These are phyloP conservation scores for Rhodotorula paludigena DNA, from an alignment of 768 basidiomycete species.

Conservation along the genomic window DNA sequence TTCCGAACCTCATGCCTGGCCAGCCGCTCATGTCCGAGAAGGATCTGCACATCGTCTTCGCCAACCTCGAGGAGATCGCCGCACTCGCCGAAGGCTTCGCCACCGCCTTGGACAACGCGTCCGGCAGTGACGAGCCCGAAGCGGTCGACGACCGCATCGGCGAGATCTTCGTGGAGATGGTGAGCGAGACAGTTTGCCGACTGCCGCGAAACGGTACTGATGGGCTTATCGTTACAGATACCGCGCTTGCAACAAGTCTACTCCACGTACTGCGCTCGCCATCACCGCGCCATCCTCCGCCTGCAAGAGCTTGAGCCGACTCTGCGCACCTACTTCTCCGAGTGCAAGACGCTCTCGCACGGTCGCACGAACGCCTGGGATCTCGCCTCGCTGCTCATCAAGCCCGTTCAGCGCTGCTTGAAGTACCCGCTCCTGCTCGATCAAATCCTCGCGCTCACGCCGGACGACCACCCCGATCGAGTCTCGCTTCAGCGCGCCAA, in stretches of 20 bases:
- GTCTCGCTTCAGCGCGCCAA: constrained; percentile 32
- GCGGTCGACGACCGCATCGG: constrained; percentile 32
- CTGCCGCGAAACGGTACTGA: neutral
- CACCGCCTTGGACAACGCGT: constrained; percentile 26
- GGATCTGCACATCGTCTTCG: constrained; percentile 39
- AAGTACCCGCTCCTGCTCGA: constrained; percentile 94
- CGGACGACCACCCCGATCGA: constrained; percentile 39
- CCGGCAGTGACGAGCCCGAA: neutral
- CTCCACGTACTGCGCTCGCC: constrained; percentile 40
- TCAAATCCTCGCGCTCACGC: constrained; percentile 41
- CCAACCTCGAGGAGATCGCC: constrained; percentile 42
- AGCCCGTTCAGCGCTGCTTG: constrained; percentile 96
- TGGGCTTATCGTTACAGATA: constrained; percentile 19
- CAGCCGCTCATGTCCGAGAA: constrained; percentile 27
- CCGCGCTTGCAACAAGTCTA: constrained; percentile 40
- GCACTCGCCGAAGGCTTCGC: constrained; percentile 37
- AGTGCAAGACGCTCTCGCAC: constrained; percentile 44
- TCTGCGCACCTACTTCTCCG: constrained; percentile 62
- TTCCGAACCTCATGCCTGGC: constrained; percentile 19
- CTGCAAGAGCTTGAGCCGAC: constrained; percentile 55
- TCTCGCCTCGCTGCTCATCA: constrained; percentile 92
- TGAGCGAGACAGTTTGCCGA: neutral
- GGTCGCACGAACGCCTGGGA: constrained; percentile 77
- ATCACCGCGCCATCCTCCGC: constrained; percentile 60
- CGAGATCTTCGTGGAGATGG: constrained; percentile 41